Evolutionary conservation across 2,329 filamentous ascomycete genomes (phyloP).

Genomic region (Rhynchosporium secalis): DNA sequence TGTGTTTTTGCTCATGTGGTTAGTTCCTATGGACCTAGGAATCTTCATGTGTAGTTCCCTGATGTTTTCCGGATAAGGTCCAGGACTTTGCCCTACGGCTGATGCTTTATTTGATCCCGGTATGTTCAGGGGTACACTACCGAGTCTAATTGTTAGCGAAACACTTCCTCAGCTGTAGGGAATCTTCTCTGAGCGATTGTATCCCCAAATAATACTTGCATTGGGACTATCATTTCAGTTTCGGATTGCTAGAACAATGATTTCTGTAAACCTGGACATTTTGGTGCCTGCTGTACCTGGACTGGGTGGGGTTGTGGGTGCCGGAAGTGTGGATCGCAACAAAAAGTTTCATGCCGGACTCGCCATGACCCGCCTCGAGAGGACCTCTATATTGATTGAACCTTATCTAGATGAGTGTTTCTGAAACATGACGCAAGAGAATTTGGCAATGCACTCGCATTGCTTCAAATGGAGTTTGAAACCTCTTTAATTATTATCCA

Average conservation of each 20-base stretch:
- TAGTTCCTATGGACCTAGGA: background rate
- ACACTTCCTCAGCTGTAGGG: background rate
- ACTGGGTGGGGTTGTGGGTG: background rate
- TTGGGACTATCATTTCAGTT: too few relatives aligned
- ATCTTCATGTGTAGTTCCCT: background rate
- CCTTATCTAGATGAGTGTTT: too few relatives aligned
- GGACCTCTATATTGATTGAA: too few relatives aligned
- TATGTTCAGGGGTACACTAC: slow-evolving; percentile 3
- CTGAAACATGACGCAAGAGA: too few relatives aligned
- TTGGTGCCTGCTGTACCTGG: background rate
- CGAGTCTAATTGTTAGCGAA: background rate
- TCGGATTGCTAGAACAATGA: too few relatives aligned
- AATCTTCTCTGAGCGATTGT: background rate
- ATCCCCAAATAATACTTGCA: background rate
- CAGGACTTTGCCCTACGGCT: slow-evolving; percentile 4
- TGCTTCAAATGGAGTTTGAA: too few relatives aligned
- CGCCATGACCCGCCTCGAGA: background rate
- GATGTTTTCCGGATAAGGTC: background rate
- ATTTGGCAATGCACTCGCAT: too few relatives aligned
- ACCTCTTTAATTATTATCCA: too few relatives aligned
- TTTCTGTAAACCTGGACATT: background rate
- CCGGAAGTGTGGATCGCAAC: background rate
- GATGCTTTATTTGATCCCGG: background rate
- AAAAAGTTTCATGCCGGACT: background rate
- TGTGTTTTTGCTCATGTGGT: too few relatives aligned